Conservation (phyloP, 2,329 filamentous ascomycete genomes). For the Apiospora saccharicola region DNA sequence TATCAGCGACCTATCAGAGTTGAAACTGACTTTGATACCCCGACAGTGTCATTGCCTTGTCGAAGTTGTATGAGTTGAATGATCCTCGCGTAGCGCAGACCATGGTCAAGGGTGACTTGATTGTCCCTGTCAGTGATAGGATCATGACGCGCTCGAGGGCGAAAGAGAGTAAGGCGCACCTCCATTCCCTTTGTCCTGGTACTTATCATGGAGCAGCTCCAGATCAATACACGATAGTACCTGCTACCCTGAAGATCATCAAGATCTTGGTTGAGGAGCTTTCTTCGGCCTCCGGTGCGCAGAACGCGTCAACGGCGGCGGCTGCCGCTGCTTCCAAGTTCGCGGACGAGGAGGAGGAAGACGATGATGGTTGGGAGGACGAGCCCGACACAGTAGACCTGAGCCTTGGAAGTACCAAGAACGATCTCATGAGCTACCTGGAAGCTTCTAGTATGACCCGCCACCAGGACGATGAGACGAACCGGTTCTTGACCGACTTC, state of each 20-base stretch:
- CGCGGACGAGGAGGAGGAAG: constrained; percentile 65
- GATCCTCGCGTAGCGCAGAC: constrained; percentile 81
- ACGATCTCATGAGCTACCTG: constrained; percentile 81
- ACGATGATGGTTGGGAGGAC: constrained; percentile 90
- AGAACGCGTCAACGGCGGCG: constrained; percentile 58
- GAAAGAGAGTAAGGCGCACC: constrained; percentile 70
- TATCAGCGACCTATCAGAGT: background rate
- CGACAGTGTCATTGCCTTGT: constrained; percentile 84
- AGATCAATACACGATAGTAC: constrained; percentile 86
- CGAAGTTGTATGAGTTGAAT: constrained; percentile 87
- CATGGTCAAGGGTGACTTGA: constrained; percentile 89
- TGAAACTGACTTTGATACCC: background rate
- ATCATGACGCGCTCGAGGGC: constrained; percentile 96
- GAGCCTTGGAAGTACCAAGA: constrained; percentile 70
- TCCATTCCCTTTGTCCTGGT: constrained; percentile 28
- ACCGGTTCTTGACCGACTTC: constrained; percentile 83
- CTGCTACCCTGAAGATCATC: constrained; percentile 91
- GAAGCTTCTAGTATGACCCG: constrained; percentile 64
- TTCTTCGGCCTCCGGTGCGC: constrained; percentile 76
- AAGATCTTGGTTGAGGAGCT: constrained; percentile 96
- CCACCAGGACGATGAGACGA: constrained; percentile 88
- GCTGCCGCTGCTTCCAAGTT: constrained; percentile 68
- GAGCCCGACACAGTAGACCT: constrained; percentile 80
- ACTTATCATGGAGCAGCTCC: constrained; percentile 64
- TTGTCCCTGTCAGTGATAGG: constrained; percentile 78